Base-by-base conservation (phyloP, 108 stramenopile species). In the Cyclotella choctawhatcheeana region DNA sequence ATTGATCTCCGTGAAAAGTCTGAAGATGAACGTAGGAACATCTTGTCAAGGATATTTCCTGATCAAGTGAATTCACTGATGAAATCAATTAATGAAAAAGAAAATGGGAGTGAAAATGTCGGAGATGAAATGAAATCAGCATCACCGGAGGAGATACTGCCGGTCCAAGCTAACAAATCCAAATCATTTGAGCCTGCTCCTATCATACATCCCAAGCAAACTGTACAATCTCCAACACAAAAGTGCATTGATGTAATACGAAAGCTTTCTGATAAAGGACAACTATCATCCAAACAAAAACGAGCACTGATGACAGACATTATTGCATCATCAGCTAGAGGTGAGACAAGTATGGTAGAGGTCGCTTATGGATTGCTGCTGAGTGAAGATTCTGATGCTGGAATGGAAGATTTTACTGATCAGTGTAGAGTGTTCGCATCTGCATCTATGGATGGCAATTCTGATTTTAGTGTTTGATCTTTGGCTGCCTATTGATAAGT, bases 331-430 rank as follows among this genome's bases (percentile, higher is more conserved):
- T 86, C 87, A 2, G 84, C 88, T 12, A 82, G 79, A 58, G 88
- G 90, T 3, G 87, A 91, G 27, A 71, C 71, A 0, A 89, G 88
- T 64, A 77, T 91, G 86, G 88, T 93, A 48, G 93, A 91, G 74
- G 84, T 88, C 45, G 93, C 90, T 2, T 93, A 85, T 52, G 88
- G 89, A 48, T 64, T 93, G 45, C 64, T 93, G 40, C 89, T 85
- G 59, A 58, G 65, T 10, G 80, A 84, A 45, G 84, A 67, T 13
- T 82, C 86, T 40, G 90, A 88, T 44, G 80, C 81, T 32, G 89
- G 87, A 25, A 85, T 91, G 60, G 89, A 89, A 76, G 93, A 93
- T n/a, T 93, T 93, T 76, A 86, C 88, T 6, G 93, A 93, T 35
- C 93, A 93, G 73, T 93, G 93, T 58, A 64, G 85, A 53, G 87